phyloP scores from a whole-genome alignment of 1,284 basidiomycete species.

The Ceratobasidium sp. region DNA sequence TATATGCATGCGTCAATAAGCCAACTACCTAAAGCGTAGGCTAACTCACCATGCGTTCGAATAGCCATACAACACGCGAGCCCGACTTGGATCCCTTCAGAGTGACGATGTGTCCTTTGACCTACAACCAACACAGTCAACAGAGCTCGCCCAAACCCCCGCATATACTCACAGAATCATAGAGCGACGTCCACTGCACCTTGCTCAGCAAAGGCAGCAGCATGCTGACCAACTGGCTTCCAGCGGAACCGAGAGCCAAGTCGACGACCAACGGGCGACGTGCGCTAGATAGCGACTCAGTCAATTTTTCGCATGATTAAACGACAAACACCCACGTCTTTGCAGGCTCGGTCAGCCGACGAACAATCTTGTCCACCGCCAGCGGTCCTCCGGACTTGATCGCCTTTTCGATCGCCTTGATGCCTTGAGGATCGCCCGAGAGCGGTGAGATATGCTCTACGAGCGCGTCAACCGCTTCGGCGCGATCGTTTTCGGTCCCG shows the following conservation, averaged over 20 bases:
- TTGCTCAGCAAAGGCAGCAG: constrained; percentile 84
- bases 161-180: constrained; percentile 68
- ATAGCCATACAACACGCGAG: constrained; percentile 89
- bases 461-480: constrained; percentile 79
- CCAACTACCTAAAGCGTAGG: constrained; percentile 3
- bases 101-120: constrained; percentile 86
- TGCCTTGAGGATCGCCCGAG: constrained; percentile 82
- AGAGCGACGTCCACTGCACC: constrained; percentile 80
- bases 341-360: constrained; percentile 84
- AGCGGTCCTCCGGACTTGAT: constrained; percentile 84
- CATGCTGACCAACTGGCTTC: constrained; percentile 84
- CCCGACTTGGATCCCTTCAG: constrained; percentile 87
- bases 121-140: constrained; percentile 55
- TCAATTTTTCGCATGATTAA: not conserved
- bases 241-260: constrained; percentile 82
- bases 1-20: constrained; percentile 13
- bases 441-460: constrained; percentile 79
- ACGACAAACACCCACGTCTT: constrained; percentile 68
- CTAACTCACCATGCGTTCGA: constrained; percentile 66
- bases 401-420: constrained; percentile 85
- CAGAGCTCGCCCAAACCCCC: not conserved
- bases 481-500: constrained; percentile 77
- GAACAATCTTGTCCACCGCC: constrained; percentile 72
- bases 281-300: constrained; percentile 63
- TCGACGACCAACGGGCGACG: constrained; percentile 86